Evolutionary conservation across 2,329 filamentous ascomycete genomes (phyloP), one percentile per base, ranked within the genome.

Genomic region (Curvularia sp.): DNA sequence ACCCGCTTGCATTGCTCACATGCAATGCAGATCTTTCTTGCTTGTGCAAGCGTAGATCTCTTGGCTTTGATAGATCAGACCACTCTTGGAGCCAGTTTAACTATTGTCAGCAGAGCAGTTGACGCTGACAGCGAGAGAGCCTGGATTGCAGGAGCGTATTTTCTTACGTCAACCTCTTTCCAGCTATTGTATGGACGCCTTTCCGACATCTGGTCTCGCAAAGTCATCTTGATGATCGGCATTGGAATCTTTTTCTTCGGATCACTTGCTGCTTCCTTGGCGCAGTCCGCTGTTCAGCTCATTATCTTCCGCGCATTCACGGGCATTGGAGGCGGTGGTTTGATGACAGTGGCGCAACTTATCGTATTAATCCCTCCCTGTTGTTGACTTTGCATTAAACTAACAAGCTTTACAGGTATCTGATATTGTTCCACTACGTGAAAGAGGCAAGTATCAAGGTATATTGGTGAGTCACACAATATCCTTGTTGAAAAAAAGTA

Each of bases 181-280:
- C 86, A 88, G 63, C 84, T 88, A 57, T 79, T 89, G 0, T 89
- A 89, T 68, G 87, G 87, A 10, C 81, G 86, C 4, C 69, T 88
- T 2, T 87, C 85, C 0, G 86, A 89, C 70, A 85, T 88, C 2
- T 82, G 88, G 59, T 86, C 86, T 39, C 65, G 66, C 51, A 69
- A 68, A 44, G 63, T 66, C 66, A 88, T 18, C 78, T 78, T 10
- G 82, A 82, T 76, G 85, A 9, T 77, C 76, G 1, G 73, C 86
- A 38, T 78, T 88, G 9, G 80, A 80, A 24, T 67, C 3, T 67
- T 67, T 50, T 67, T 68, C 57, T 88, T 35, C 83, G 83, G 10
- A 84, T 88, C 70, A 70, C 89, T 59, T 75, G 87, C 3, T 86
- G 86, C 70, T 22, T 81, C 85, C 0, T 78, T 81, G 35, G 86